A percentile compares a stretch with the other conserved stretches of the same genome.
These are phyloP conservation scores for Boletus reticulatus DNA, from an alignment of 768 basidiomycete species.

Conservation along the genomic window DNA sequence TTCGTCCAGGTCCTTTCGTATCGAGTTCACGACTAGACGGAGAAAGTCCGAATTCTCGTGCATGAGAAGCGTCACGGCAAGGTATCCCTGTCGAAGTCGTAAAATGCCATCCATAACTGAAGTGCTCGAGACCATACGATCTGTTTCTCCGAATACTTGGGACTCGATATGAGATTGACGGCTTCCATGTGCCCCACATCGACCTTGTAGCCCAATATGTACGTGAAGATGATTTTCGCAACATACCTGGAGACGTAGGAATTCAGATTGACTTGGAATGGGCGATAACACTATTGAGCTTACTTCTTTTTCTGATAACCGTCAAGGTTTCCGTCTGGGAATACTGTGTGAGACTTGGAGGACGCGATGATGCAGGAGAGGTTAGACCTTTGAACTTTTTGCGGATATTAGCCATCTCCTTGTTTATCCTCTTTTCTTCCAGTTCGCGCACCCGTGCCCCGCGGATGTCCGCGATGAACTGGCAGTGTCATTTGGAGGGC, in stretches of 20 bases:
- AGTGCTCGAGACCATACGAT: constrained; percentile 61
- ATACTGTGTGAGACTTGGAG: constrained; percentile 2
- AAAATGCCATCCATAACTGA: background rate
- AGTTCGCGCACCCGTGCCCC: constrained; percentile 94
- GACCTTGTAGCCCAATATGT: constrained; percentile 98
- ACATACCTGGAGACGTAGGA: constrained; percentile 66
- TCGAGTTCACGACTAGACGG: constrained; percentile 95
- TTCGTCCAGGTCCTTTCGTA: constrained; percentile 94
- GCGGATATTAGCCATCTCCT: constrained; percentile 99
- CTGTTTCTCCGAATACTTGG: constrained; percentile 98
- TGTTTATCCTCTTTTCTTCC: constrained; percentile 98
- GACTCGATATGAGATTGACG: constrained; percentile 93
- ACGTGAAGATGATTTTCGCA: constrained; percentile 98
- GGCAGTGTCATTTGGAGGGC: constrained; percentile 4
- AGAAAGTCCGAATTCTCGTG: constrained; percentile 98
- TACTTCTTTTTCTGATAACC: constrained; percentile 94
- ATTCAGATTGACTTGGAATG: constrained; percentile 16
- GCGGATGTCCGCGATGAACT: constrained; percentile 99
- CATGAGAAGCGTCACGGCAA: constrained; percentile 95
- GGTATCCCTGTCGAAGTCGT: constrained; percentile 70
- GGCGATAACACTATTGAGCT: constrained; percentile 24
- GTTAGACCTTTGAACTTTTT: constrained; percentile 93
- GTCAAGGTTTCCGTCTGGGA: constrained; percentile 76
- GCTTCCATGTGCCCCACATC: constrained; percentile 99
- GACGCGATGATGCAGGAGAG: constrained; percentile 5